Base-by-base conservation (phyloP, 352 stramenopile genomes). In the Halophytophthora batemanensis region DNA sequence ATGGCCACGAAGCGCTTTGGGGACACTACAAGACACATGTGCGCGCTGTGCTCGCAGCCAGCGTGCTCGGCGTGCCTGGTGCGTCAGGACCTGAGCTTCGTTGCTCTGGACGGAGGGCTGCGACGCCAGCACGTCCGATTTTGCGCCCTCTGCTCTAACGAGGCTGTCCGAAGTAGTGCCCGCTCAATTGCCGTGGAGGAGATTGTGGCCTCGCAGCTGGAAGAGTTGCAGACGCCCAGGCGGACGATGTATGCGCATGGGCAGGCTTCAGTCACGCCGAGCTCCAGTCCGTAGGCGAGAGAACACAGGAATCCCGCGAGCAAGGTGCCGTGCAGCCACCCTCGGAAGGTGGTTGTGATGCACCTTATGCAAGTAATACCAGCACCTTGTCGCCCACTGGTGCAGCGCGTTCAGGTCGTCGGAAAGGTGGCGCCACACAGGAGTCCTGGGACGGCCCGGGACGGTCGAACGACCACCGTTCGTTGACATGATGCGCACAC, bases 41-140 rank as follows among this genome's bases (percentile, higher is more conserved):
- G 59, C 48, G 33, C 47, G 40, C 53, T 59, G 31, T 63, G 59
- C 55, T 48, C 38, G 36, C 53, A 42, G 42, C 48, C 59, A 33
- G 46, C 56, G 18, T 67, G 62, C 44, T 39, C 62, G 15, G 42
- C 62, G 13, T 67, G 58, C 53, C 49, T 49, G 10, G 44, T 64
- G 44, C 64, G 56, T 19, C 54, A 71, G 46, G 15, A 42, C 6
- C 45, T 67, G 40, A 35, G 29, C 48, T 64, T 58, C 21, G 35
- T 66, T 29, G 52, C 59, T 14, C 47, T 39, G 43, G 45, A 40
- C 17, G 39, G 44, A 42, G 42, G 39, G 12, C 40, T 64, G 17
- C n/a, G 57, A 25, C 52, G 52, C 31, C 60, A 54, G 36, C 53
- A 53, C 40, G 52, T 53, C 37, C 29, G 43, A 3, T 71, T 67